These are phyloP conservation scores for Arctostaphylos glauca DNA, from an alignment of 148 eudicot species.

Conservation along the genomic window DNA sequence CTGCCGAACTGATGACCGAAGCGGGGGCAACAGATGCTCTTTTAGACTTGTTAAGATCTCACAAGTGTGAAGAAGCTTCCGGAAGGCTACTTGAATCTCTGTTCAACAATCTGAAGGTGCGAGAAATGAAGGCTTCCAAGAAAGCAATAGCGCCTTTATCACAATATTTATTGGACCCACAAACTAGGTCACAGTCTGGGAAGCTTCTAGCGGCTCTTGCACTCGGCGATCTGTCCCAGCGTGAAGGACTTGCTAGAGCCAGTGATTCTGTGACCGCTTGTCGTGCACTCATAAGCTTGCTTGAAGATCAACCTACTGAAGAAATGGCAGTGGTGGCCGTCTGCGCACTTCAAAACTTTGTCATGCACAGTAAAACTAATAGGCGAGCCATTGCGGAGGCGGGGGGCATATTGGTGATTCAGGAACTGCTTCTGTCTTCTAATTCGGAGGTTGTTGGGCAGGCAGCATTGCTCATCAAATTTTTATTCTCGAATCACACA, in stretches of 20 bases:
- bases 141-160: constrained; percentile 75
- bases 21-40: constrained; percentile 74
- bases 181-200: constrained; percentile 61
- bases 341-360: constrained; percentile 84
- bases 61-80: constrained; percentile 71
- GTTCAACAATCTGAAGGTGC: constrained; percentile 55
- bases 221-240: constrained; percentile 82
- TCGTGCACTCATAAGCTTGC: constrained; percentile 64
- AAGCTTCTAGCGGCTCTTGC: constrained; percentile 76
- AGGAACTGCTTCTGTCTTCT: constrained; percentile 55
- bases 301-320: constrained; percentile 69
- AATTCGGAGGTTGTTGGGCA: constrained; percentile 57
- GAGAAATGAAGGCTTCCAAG: constrained; percentile 69
- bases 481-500: constrained; percentile 73
- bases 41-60: constrained; percentile 56
- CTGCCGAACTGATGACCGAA: constrained; percentile 70
- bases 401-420: constrained; percentile 73
- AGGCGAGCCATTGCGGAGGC: constrained; percentile 86
- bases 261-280: constrained; percentile 72
- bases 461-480: constrained; percentile 64
- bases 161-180: constrained; percentile 77
- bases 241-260: constrained; percentile 71
- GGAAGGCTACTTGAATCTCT: constrained; percentile 71
- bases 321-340: constrained; percentile 77
- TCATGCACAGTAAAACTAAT: constrained; percentile 71